phyloP scores from a whole-genome alignment of 1,284 basidiomycete genomes.

The Ganoderma leucocontextum region DNA sequence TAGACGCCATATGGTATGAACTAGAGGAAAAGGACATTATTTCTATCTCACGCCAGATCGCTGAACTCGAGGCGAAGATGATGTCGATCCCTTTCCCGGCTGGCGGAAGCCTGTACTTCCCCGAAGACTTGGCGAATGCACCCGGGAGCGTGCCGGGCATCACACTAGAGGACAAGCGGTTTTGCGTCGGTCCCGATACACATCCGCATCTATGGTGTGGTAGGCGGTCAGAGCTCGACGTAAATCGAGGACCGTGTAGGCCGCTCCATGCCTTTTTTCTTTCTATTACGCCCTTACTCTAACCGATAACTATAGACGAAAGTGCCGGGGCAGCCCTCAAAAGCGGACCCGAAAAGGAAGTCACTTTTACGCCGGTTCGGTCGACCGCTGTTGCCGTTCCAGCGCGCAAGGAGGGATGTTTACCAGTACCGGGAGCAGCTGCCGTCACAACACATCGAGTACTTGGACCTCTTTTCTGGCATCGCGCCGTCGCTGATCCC shows the following conservation, averaged over 20 bases:
- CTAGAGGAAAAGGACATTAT: slow-evolving; percentile 51
- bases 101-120: slow-evolving; percentile 60
- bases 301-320: slow-evolving; percentile 48
- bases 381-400: slow-evolving; percentile 56
- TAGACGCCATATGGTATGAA: slow-evolving; percentile 54
- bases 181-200: slow-evolving; percentile 59
- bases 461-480: slow-evolving; percentile 46
- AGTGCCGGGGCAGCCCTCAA: slow-evolving; percentile 54
- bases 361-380: slow-evolving; percentile 58
- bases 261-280: slow-evolving; percentile 17
- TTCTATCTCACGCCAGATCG: slow-evolving; percentile 54
- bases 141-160: slow-evolving; percentile 41
- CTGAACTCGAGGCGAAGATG: slow-evolving; percentile 55
- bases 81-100: slow-evolving; percentile 60
- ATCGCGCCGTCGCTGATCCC: slow-evolving; percentile 50
- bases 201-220: slow-evolving; percentile 56
- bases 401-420: slow-evolving; percentile 50
- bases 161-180: slow-evolving; percentile 48
- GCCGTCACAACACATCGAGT: slow-evolving; percentile 51
- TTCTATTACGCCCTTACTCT: slow-evolving; percentile 22
- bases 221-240: slow-evolving; percentile 54
- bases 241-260: slow-evolving; percentile 59
- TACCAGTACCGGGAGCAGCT: slow-evolving; percentile 60
- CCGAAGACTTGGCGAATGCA: slow-evolving; percentile 50
- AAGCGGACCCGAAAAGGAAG: slow-evolving; percentile 55